Evolutionary conservation across 495 filamentous ascomycete species (phyloP).

Genomic region (Aspergillus ostianus): DNA sequence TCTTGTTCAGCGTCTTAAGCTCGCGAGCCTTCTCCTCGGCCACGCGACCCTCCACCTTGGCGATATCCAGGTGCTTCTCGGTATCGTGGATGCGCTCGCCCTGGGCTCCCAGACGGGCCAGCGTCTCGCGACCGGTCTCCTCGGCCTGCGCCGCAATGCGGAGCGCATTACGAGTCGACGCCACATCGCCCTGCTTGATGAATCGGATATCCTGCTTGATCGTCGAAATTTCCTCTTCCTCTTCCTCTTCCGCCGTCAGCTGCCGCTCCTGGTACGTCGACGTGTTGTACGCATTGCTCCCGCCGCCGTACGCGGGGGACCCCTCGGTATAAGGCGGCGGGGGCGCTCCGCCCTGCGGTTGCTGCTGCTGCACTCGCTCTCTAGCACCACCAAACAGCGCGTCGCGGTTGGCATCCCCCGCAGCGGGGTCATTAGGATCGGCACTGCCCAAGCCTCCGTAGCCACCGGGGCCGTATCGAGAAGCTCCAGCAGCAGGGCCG

Average conservation of each 20-base stretch:
- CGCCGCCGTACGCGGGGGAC: constrained; percentile 41
- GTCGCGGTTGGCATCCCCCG: constrained; percentile 54
- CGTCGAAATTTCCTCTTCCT: constrained; percentile 64
- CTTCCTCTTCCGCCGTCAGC: constrained; percentile 72
- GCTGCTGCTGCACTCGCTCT: constrained; percentile 49
- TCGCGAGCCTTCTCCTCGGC: constrained; percentile 75
- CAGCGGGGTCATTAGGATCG: constrained; percentile 51
- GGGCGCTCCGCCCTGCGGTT: constrained; percentile 27
- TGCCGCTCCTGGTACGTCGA: constrained; percentile 62
- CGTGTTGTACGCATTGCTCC: constrained; percentile 54
- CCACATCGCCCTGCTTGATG: constrained; percentile 72
- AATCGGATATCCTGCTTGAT: constrained; percentile 73
- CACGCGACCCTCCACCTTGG: constrained; percentile 62
- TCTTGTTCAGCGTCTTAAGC: constrained; percentile 71
- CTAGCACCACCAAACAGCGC: constrained; percentile 65
- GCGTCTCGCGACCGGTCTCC: constrained; percentile 66
- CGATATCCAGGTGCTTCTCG: constrained; percentile 70
- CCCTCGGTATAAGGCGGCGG: constrained; percentile 45
- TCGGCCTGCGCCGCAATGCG: constrained; percentile 65
- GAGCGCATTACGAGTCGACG: constrained; percentile 67
- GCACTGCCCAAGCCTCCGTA: constrained; percentile 67
- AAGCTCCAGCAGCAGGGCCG: constrained; percentile 31
- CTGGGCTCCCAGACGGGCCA: constrained; percentile 70
- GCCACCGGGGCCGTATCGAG: constrained; percentile 60
- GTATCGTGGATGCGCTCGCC: constrained; percentile 76